phyloP scores from a whole-genome alignment of 139 green algal genomes.

The Coelastrella sp. region DNA sequence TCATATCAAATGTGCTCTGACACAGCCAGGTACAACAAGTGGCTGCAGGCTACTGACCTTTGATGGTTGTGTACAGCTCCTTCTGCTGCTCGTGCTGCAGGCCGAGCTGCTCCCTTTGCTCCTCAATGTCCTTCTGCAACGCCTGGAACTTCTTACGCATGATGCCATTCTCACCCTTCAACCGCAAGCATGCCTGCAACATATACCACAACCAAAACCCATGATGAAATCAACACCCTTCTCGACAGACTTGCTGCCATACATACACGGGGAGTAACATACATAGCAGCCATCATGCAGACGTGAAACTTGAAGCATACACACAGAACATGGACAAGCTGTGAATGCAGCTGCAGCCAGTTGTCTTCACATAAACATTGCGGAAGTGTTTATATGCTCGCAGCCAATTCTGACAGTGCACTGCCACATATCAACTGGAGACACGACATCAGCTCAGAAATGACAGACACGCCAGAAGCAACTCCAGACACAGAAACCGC shows the following conservation, averaged over 20 bases:
- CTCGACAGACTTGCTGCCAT: no score
- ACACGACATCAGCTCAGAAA: no score
- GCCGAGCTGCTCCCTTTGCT: slow-evolving; percentile 86
- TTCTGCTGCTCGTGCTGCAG: slow-evolving; percentile 86
- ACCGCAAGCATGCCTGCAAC: slow-evolving; percentile 73
- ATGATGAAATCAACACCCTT: no score
- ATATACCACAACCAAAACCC: not conserved
- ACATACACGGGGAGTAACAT: no score
- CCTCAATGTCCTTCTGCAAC: slow-evolving; percentile 84
- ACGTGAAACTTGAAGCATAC: not conserved
- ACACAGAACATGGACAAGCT: not conserved
- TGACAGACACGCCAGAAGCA: no score
- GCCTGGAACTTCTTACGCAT: slow-evolving; percentile 94
- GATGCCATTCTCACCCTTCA: slow-evolving; percentile 96
- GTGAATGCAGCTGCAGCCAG: no score
- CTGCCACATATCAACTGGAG: no score
- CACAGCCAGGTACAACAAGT: not conserved
- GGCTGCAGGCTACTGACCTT: not conserved
- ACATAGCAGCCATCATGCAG: no score
- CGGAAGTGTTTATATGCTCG: no score
- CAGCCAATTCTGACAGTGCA: no score
- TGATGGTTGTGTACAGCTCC: slow-evolving; percentile 65
- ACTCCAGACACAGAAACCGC: no score
- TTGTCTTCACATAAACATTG: no score
- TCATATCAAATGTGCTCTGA: not conserved